Evolutionary conservation across 805 yeast genomes (phyloP).

Genomic region (Kluyveromyces lactis): DNA sequence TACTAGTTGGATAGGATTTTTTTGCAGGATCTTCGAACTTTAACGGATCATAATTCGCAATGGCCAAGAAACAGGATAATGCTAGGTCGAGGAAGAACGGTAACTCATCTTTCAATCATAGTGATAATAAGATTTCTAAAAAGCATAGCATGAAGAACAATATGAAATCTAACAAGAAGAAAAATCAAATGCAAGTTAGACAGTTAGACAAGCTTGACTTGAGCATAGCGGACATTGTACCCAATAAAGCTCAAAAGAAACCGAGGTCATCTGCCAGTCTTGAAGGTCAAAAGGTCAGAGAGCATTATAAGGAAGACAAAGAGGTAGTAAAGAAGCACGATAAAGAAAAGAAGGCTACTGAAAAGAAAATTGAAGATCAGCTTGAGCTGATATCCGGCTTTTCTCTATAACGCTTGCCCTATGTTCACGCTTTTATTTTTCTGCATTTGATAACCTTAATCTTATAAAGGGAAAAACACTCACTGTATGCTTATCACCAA

Average conservation of each 20-base stretch:
- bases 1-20: no score
- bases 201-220: conserved; percentile 2
- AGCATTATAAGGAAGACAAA: conserved; percentile 24
- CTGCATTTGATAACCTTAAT: no score
- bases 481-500: no score
- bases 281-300: conserved; percentile 14
- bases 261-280: conserved; percentile 6
- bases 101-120: background rate
- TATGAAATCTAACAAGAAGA: conserved; percentile 3
- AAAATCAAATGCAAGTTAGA: conserved; percentile 1
- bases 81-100: no score
- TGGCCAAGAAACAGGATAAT: background rate
- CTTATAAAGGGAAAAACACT: no score
- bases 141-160: conserved; percentile 6
- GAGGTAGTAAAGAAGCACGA: conserved; percentile 14
- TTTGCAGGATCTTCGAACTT: no score
- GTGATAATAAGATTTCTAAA: background rate
- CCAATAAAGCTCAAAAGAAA: background rate
- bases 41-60: no score
- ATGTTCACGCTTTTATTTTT: no score
- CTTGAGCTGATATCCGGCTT: conserved; percentile 29
- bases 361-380: conserved; percentile 24
- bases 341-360: conserved; percentile 20
- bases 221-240: background rate
- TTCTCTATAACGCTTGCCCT: conserved; percentile 10